Evolutionary conservation across 2,329 filamentous ascomycete species (phyloP).

Genomic region (Gliomastix tumulicola): DNA sequence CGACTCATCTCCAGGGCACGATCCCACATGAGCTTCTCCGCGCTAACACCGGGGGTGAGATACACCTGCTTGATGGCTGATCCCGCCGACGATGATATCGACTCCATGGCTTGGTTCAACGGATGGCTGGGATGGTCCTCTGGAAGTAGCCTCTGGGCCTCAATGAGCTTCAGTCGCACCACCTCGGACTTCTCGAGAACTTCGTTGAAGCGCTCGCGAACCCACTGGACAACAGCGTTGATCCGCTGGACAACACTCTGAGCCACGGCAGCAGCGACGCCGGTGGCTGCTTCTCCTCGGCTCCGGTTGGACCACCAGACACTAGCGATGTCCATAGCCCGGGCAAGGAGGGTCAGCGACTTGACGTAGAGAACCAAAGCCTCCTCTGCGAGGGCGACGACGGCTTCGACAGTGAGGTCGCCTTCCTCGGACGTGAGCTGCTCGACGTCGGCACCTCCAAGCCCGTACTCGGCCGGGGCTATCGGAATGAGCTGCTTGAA

Average conservation of each 20-base stretch:
- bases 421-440: slow-evolving; percentile 54
- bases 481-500: slow-evolving; percentile 94
- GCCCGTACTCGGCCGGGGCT: slow-evolving; percentile 65
- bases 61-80: slow-evolving; percentile 71
- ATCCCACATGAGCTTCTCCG: slow-evolving; percentile 97
- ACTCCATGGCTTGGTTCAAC: slow-evolving; percentile 61
- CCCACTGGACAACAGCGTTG: slow-evolving; percentile 93
- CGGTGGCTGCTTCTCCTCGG: slow-evolving; percentile 47
- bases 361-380: slow-evolving; percentile 95
- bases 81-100: slow-evolving; percentile 47
- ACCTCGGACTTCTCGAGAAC: slow-evolving; percentile 94
- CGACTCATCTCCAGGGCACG: slow-evolving; percentile 95
- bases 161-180: slow-evolving; percentile 79
- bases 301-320: slow-evolving; percentile 83
- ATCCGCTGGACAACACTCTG: slow-evolving; percentile 62
- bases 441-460: slow-evolving; percentile 55
- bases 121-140: slow-evolving; percentile 82
- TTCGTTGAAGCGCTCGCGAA: slow-evolving; percentile 90
- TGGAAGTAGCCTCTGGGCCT: slow-evolving; percentile 79
- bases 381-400: slow-evolving; percentile 85
- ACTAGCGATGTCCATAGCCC: slow-evolving; percentile 92
- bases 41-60: slow-evolving; percentile 82
- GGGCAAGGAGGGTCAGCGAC: slow-evolving; percentile 79
- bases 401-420: slow-evolving; percentile 76
- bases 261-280: slow-evolving; percentile 28